Percentiles rank a stretch among this genome's conserved stretches.
Conservation (phyloP, 1,139 yeast genomes). For the Candida sp. region DNA sequence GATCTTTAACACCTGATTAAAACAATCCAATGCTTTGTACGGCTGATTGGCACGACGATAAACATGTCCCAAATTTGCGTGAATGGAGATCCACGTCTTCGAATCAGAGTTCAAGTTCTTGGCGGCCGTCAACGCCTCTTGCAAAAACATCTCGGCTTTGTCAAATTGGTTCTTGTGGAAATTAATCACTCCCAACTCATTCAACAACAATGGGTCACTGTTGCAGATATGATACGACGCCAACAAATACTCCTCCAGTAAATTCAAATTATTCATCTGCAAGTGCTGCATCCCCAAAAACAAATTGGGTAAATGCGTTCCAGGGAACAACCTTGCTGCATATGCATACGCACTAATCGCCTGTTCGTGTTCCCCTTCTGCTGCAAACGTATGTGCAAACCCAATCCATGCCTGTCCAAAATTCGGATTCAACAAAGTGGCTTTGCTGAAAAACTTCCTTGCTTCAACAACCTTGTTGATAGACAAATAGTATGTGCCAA, state of each 20-base stretch:
- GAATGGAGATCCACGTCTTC: slow-evolving; percentile 85
- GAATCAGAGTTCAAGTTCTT: slow-evolving; percentile 76
- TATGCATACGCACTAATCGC: slow-evolving; percentile 98
- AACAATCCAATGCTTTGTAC: slow-evolving; percentile 73
- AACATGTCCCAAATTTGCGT: slow-evolving; percentile 91
- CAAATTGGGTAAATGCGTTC: slow-evolving; percentile 89
- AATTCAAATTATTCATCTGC: slow-evolving; percentile 78
- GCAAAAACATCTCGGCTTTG: slow-evolving; percentile 74
- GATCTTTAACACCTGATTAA: slow-evolving; percentile 73
- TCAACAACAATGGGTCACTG: slow-evolving; percentile 83
- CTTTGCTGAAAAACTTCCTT: slow-evolving; percentile 84
- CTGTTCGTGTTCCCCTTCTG: slow-evolving; percentile 98
- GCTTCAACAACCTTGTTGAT: slow-evolving; percentile 82
- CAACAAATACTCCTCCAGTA: slow-evolving; percentile 86
- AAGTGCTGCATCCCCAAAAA: slow-evolving; percentile 97
- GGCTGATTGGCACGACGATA: slow-evolving; percentile 70
- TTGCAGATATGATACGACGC: slow-evolving; percentile 82
- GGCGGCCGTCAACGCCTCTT: slow-evolving; percentile 76
- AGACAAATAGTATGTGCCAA: slow-evolving; percentile 87
- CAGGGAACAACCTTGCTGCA: slow-evolving; percentile 93
- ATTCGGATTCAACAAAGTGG: slow-evolving; percentile 87
- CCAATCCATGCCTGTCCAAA: slow-evolving; percentile 99
- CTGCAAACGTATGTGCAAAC: slow-evolving; percentile 97
- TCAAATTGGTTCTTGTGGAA: slow-evolving; percentile 75
- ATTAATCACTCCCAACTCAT: slow-evolving; percentile 90